These are phyloP conservation scores for Diaporthe sp. DNA, from an alignment of 2,329 filamentous ascomycete species.

Conservation along the genomic window DNA sequence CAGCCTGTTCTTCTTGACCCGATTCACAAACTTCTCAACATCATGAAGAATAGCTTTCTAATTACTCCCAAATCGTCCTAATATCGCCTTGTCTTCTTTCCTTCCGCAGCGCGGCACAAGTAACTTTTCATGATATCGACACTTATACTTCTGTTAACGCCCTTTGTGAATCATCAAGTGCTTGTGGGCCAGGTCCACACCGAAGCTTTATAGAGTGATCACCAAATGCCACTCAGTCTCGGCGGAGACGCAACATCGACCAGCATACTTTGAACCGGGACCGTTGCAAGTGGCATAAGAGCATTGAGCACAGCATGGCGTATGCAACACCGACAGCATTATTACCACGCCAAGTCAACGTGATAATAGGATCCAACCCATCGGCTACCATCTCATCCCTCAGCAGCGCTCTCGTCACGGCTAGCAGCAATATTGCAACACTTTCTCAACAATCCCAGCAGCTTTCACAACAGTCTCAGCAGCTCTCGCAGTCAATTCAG, in stretches of 20 bases:
- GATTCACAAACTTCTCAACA: not conserved
- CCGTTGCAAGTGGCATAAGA: not conserved
- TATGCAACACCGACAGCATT: slow-evolving; percentile 12
- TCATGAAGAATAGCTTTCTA: not conserved
- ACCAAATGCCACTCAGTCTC: not conserved
- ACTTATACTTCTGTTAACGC: not conserved
- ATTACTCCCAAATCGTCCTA: not conserved
- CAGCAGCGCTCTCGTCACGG: slow-evolving; percentile 28
- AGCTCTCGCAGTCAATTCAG: slow-evolving; percentile 20
- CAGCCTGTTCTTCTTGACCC: not conserved
- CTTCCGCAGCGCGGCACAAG: not conserved
- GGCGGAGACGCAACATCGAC: not conserved
- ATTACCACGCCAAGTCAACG: slow-evolving; percentile 19
- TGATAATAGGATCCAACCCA: slow-evolving; percentile 22
- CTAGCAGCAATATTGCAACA: slow-evolving; percentile 2
- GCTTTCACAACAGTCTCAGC: slow-evolving; percentile 30
- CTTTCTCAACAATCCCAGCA: slow-evolving; percentile 17
- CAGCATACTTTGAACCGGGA: not conserved
- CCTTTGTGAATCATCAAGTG: not conserved
- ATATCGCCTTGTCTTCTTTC: not conserved
- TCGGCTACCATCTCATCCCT: slow-evolving; percentile 22
- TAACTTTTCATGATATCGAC: not conserved
- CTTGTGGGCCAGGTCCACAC: too few relatives aligned
- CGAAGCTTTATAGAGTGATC: not conserved
- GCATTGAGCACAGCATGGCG: not conserved